Evolutionary conservation across 495 filamentous ascomycete species (phyloP), one percentile per base, ranked within the genome.

Genomic region (Astrothelium macrocarpum): DNA sequence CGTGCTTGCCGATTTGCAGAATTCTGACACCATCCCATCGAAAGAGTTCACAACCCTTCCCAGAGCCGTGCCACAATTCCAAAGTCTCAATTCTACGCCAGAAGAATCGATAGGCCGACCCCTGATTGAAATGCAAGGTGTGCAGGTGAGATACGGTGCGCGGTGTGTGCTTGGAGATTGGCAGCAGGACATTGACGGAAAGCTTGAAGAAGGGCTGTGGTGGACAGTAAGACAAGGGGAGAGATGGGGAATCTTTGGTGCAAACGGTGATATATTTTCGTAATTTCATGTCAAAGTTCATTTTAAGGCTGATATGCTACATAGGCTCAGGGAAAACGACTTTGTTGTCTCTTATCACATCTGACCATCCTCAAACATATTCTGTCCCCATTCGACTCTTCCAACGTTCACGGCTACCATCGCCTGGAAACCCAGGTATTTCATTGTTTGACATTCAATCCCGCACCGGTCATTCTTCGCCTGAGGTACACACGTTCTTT

Each of bases 351-450:
- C 78, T 98, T 16, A 88, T 98, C 66, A 94, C 90, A 39, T 96
- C 92, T 2, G 94, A 98, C 71, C 94, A 98, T 66, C 94, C 94
- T 0, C 91, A 96, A 72, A 83, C 92, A 1, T 98, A 97, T 73
- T 90, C 90, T 2, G 82, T 89, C 28, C 92, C 92, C 18, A 87
- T 98, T 59, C 84, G 83, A 65, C 77, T 96, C 42, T 96, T 98
- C 66, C 90, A 90, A 1, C 85, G 86, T 26, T 86, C 86, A 53
- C 83, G 94, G 10, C 80, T 96, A 1, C 91, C 92, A 0, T 81
- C 86, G 59, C 80, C 79, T 0, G 91, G 88, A 16, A 69, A 83
- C 59, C 84, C 82, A 0, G 91, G 90, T 0, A 84, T 96, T 31
- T 94, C 90, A 2, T 85, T 96, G 62, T 96, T 95, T 75, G 92